These are phyloP conservation scores for Dryadomyces sulphureus DNA, from an alignment of 2,329 filamentous ascomycete species.

Conservation along the genomic window DNA sequence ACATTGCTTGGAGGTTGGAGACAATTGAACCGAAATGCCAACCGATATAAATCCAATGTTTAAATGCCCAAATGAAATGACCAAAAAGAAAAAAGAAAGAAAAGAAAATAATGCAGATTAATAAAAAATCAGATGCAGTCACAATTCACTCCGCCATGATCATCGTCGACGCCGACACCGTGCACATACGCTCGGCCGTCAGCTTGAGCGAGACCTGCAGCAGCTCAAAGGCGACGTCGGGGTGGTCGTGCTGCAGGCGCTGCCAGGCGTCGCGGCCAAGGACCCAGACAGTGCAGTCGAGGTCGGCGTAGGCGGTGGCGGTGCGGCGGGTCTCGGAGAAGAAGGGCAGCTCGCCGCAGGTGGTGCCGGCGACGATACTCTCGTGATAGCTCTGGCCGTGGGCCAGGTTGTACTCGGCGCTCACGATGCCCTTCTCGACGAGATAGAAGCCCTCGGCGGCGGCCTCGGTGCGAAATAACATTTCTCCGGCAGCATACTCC, in stretches of 20 bases:
- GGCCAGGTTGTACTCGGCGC: conserved; percentile 79
- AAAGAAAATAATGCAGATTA: not conserved
- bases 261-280: conserved; percentile 61
- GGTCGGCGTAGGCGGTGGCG: conserved; percentile 71
- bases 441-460: conserved; percentile 75
- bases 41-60: not conserved
- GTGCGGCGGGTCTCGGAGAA: conserved; percentile 83
- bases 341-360: conserved; percentile 90
- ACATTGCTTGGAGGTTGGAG: conserved; percentile 3
- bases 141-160: conserved; percentile 8
- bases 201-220: conserved; percentile 80
- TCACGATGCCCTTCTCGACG: conserved; percentile 74
- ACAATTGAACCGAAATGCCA: not conserved
- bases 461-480: conserved; percentile 69
- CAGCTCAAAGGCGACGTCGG: conserved; percentile 70
- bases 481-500: conserved; percentile 51
- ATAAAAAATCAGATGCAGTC: not conserved
- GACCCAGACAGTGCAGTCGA: conserved; percentile 69
- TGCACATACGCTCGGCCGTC: conserved; percentile 75
- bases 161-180: conserved; percentile 13
- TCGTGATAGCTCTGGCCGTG: conserved; percentile 73
- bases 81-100: not conserved
- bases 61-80: not conserved
- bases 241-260: conserved; percentile 54
- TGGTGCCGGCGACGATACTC: conserved; percentile 85